Percentiles rank a stretch among this genome's conserved stretches.
Evolutionary conservation across 805 yeast genomes (phyloP).

Genomic region (Hanseniaspora singularis): DNA sequence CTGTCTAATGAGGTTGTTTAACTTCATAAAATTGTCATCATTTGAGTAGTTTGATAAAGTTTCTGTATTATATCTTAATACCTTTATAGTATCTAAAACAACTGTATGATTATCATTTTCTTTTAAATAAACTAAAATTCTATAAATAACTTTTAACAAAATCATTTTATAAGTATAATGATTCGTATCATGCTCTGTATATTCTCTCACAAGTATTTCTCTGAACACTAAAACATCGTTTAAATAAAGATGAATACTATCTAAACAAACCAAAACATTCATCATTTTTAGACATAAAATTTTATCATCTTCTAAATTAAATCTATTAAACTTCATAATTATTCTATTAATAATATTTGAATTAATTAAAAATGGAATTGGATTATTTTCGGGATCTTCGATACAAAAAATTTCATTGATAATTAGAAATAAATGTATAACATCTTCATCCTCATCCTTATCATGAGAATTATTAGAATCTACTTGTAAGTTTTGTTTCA

Average conservation of each 20-base stretch:
- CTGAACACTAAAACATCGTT: slow-evolving; percentile 10
- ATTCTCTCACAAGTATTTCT: slow-evolving; percentile 10
- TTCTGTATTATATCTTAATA: too few relatives aligned
- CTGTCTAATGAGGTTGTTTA: neutral
- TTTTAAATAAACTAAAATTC: slow-evolving; percentile 2
- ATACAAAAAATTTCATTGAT: slow-evolving; percentile 9
- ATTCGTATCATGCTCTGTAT: neutral
- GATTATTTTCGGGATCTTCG: neutral
- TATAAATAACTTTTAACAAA: slow-evolving; percentile 6
- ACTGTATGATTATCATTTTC: neutral
- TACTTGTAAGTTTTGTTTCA: slow-evolving; percentile 6
- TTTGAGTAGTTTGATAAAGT: neutral
- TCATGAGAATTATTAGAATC: neutral
- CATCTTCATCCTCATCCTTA: neutral
- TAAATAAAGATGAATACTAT: slow-evolving; percentile 11
- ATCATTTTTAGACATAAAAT: slow-evolving; percentile 10
- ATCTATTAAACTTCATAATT: slow-evolving; percentile 13
- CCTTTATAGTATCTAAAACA: neutral
- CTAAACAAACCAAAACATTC: slow-evolving; percentile 1
- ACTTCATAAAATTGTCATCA: neutral
- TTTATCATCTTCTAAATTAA: slow-evolving; percentile 2
- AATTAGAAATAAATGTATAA: slow-evolving; percentile 3
- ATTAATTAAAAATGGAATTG: slow-evolving; percentile 11
- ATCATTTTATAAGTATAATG: neutral
- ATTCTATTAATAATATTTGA: slow-evolving; percentile 11